These are phyloP conservation scores for Mycosarcoma mackinlayi DNA, from an alignment of 1,284 basidiomycete species.

Conservation along the genomic window DNA sequence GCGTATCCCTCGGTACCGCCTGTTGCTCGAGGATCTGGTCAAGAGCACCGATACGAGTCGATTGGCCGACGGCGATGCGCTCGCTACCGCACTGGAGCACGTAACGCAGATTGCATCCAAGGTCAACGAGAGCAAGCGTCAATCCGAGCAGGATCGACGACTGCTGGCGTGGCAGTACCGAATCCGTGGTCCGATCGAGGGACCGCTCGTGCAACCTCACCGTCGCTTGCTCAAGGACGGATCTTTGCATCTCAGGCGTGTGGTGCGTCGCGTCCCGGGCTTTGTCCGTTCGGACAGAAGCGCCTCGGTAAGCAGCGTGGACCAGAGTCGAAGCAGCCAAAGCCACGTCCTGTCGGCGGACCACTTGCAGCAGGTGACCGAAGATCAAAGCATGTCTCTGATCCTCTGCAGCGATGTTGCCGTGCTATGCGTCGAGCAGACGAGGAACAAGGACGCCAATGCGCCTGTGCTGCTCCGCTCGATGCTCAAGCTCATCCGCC, in stretches of 20 bases:
- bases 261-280: slow-evolving; percentile 88
- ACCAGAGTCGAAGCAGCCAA: slow-evolving; percentile 5
- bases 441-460: slow-evolving; percentile 17
- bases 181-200: slow-evolving; percentile 89
- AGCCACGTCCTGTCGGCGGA: slow-evolving; percentile 81
- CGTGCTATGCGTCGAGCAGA: slow-evolving; percentile 82
- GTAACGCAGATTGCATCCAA: slow-evolving; percentile 61
- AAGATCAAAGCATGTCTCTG: slow-evolving; percentile 56
- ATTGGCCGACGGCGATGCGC: slow-evolving; percentile 36
- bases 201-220: slow-evolving; percentile 96
- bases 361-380: slow-evolving; percentile 75
- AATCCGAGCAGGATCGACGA: slow-evolving; percentile 55
- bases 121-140: slow-evolving; percentile 70
- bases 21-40: slow-evolving; percentile 73
- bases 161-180: slow-evolving; percentile 79
- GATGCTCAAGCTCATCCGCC: slow-evolving; percentile 32
- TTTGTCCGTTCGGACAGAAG: slow-evolving; percentile 71
- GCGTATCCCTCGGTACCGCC: slow-evolving; percentile 91
- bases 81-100: slow-evolving; percentile 57
- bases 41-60: slow-evolving; percentile 51
- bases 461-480: slow-evolving; percentile 29
- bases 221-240: slow-evolving; percentile 77
- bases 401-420: slow-evolving; percentile 91
- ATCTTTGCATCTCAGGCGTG: slow-evolving; percentile 80
- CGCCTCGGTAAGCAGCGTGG: slow-evolving; percentile 16